Evolutionary conservation across 176 grass and related monocot genomes (phyloP), one percentile per base, ranked within the genome.

Genomic region (Oryza brachyantha): DNA sequence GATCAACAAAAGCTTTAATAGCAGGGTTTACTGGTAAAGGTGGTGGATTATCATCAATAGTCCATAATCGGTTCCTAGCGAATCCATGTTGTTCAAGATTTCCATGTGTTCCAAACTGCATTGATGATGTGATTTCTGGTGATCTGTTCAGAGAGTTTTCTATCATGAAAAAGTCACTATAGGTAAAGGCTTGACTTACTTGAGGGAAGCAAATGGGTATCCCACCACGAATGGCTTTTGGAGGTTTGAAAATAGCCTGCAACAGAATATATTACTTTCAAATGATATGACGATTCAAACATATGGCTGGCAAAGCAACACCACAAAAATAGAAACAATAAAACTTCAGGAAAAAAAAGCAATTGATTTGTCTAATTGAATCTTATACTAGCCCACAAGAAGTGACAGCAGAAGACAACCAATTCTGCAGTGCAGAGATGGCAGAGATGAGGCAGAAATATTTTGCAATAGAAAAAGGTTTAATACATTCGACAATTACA

Each of bases 191-290:
- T 24, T 75, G 81, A 70, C 83, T 60, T 98, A 98, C 95, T 79
- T 98, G 96, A 73, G 96, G 96, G 85, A 99, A 99, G 75, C 90
- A 99, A 83, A 99, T 85, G 16, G 92, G 96, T 70, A 99, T 95
- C 63, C 96, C 96, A 66, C 96, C 96, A 69, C 88, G 87, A 64
- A 99, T 87, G 40, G 92, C 62, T 74, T 95, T 99, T 58, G 96
- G 87, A 71, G 90, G 96, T 74, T 82, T 93, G 75, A 93, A 94
- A 83, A 68, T 81, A 79, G 96, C 90, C 96, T 99, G 83, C 52
- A 89, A 70, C 76, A 64, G 36, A 70, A 21, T 8, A 81, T 31
- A 55, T 27, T 78, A 38, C 24, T 81, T 80, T 39, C 28, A 81
- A 64, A 67, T 19, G 8, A 31, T 10, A 43, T 64, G 8, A 36